Conservation (phyloP, 768 basidiomycete species). For the Lactarius vividus region DNA sequence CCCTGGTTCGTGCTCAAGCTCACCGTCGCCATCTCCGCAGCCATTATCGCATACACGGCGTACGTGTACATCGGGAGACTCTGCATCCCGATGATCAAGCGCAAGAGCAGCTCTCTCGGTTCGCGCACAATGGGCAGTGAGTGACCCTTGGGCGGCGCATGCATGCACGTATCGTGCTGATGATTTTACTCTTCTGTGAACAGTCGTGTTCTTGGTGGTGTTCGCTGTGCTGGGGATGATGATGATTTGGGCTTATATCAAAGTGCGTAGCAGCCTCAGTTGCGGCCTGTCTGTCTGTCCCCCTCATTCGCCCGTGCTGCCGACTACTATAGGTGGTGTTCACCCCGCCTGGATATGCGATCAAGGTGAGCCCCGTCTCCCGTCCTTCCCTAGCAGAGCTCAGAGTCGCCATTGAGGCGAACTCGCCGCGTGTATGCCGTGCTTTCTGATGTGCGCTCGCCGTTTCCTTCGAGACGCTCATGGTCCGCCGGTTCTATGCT, state of each 20-base stretch:
- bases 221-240: constrained; percentile 65
- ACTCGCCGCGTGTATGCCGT: constrained; percentile 14
- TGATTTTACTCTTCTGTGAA: background rate
- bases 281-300: background rate
- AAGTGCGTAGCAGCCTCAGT: constrained; percentile 43
- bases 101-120: constrained; percentile 43
- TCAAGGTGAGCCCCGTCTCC: constrained; percentile 48
- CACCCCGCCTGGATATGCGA: constrained; percentile 68
- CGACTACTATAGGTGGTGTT: constrained; percentile 48
- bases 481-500: background rate
- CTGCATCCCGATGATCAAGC: constrained; percentile 66
- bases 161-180: background rate
- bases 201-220: constrained; percentile 66
- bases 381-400: background rate
- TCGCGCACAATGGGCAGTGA: constrained; percentile 60
- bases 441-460: background rate
- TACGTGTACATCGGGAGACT: constrained; percentile 81
- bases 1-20: constrained; percentile 77
- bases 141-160: constrained; percentile 36
- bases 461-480: background rate
- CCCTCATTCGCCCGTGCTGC: background rate
- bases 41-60: constrained; percentile 59
- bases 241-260: constrained; percentile 75
- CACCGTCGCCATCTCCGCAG: constrained; percentile 55
- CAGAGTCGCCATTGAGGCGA: background rate